Evolutionary conservation across 2,329 filamentous ascomycete genomes (phyloP), one percentile per base, ranked within the genome.

Genomic region (Fusarium agapanthi): DNA sequence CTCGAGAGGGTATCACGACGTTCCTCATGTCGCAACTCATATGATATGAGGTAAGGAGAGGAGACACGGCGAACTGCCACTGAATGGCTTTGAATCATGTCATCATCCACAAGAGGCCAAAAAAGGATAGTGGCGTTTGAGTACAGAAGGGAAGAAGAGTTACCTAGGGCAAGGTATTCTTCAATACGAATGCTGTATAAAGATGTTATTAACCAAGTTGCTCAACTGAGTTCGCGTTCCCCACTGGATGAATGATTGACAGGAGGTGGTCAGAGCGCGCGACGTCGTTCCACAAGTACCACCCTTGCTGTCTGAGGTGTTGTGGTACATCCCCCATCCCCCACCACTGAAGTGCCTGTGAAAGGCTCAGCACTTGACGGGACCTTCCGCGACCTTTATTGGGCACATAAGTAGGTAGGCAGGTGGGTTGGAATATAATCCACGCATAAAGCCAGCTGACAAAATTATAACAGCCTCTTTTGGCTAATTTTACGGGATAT

Each of bases 1-100:
- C 67, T 69, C 51, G 56, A 67, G 65, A 65, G 65, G 58, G 50
- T 72, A 65, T 72, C 69, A 65, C 73, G 68, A 61, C 61, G 66
- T 69, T 69, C 74, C 53, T 76, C 76, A 77, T 78, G 55, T 75
- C 75, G 65, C 44, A 68, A 64, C 60, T 69, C 54, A 37, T 60
- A 56, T 55, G 63, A 45, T 62, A 54, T 55, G 63, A 69, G 70
- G 50, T 53, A 67, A 30, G 53, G 51, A 43, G 28, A n/a, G 59
- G 28, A 54, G 38, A 34, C 55, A 73, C 40, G 62, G 71, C 71
- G 60, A 55, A 54, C 60, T 61, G 74, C 75, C 75, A 53, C 67
- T 38, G 30, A 58, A 57, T 48, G 43, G 47, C 38, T 41, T 50
- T 40, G 57, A 53, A 30, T 74, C 70, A 73, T 71, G 58, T 71